Percentiles rank a stretch among this genome's conserved stretches.
phyloP scores from a whole-genome alignment of 2,329 filamentous ascomycete genomes.

The Coniosporium tulheliwenetii region DNA sequence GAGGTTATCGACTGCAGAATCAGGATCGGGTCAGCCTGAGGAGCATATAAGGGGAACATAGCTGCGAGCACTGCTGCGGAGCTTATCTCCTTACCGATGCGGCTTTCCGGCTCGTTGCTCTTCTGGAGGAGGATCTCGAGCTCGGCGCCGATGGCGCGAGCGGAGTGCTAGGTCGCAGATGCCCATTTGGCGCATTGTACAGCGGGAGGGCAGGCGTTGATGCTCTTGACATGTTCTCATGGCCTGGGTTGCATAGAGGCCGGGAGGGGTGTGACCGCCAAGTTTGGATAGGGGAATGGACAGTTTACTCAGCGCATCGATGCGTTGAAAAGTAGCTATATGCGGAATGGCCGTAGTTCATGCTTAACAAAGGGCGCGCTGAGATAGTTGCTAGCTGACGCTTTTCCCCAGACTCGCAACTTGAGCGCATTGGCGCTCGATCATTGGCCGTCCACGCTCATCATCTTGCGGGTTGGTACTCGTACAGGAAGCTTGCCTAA shows the following conservation, averaged over 20 bases:
- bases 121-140: conserved; percentile 13
- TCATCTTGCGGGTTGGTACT: too few relatives aligned
- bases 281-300: neutral
- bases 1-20: conserved; percentile 27
- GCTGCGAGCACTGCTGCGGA: neutral
- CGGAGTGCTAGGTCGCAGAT: conserved; percentile 13
- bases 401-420: too few relatives aligned
- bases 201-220: conserved; percentile 42
- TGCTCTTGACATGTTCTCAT: conserved; percentile 48
- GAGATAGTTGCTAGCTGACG: too few relatives aligned
- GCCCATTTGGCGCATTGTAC: conserved; percentile 29
- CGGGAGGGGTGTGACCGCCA: neutral
- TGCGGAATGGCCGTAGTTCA: neutral
- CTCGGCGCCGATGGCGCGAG: conserved; percentile 9
- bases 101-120: conserved; percentile 9
- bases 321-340: neutral
- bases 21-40: conserved; percentile 13
- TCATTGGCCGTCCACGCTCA: too few relatives aligned
- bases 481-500: too few relatives aligned
- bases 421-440: too few relatives aligned
- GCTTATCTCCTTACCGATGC: conserved; percentile 7
- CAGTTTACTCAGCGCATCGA: neutral
- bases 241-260: conserved; percentile 12
- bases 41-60: neutral
- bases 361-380: too few relatives aligned